Base-by-base conservation (phyloP, 2,329 filamentous ascomycete species). In the Septoria linicola region DNA sequence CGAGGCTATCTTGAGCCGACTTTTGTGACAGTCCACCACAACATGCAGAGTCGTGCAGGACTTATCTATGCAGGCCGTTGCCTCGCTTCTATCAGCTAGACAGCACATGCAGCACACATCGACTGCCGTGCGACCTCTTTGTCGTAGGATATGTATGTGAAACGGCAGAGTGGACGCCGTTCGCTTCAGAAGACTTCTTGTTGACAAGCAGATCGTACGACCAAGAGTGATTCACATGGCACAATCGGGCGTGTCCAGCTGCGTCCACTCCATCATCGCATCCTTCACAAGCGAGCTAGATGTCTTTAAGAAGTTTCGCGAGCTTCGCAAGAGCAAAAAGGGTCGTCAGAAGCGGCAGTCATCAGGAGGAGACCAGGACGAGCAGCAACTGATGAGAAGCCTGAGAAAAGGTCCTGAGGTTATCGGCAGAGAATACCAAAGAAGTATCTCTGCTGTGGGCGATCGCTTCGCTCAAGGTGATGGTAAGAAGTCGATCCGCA, bases 201-300 rank as follows among this genome's bases (percentile, higher is more conserved):
- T 8, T 11, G 11, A 19, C 35, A 5, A 34, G 5, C 31, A 34
- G 40, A 43, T n/a, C 40, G 13, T 16, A 23, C 16, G 13, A 11
- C 3, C 35, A 4, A 37, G 4, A 7, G 8, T 10, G 3, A 19
- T 5, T 6, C 25, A 42, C 6, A 59, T 59, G 57, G 42, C 52
- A 11, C 49, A 53, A 23, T 31, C 57, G 11, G 53, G 47, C 30
- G 57, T 57, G 20, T 59, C 57, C 2, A 57, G 52, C 36, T 54
- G 61, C 32, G 71, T 76, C 14, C 60, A 67, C 14, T 69, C 70
- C 27, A 70, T 76, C 48, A 68, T 76, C 27, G 68, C 70, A 34
- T 73, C 73, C 5, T 76, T 76, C 57, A 65, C 70, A 31, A 70
- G 70, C 57, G 72, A 73, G 20, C 62, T 75, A 25, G 71, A 75